Base-by-base conservation (phyloP, 2,329 filamentous ascomycete species). In the Neofusicoccum sp. region DNA sequence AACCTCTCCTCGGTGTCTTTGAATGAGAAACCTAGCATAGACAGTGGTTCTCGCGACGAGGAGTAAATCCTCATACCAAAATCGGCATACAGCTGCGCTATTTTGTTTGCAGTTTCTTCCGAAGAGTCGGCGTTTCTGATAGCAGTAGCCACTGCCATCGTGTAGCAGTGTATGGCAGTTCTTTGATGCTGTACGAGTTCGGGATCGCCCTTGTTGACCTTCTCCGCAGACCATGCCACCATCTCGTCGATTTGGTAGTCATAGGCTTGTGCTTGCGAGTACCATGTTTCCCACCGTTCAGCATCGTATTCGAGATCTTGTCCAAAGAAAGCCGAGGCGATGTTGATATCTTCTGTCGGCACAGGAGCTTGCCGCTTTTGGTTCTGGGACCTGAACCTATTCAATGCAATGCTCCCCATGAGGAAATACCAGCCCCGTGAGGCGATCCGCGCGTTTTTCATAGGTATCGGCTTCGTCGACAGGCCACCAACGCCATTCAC, bases 391-490 rank as follows among this genome's bases (percentile, higher is more conserved):
- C 91, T 73, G 85, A 96, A 98, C 71, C 93, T 96, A 47, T 90
- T 92, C 63, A 98, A 83, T 2, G 92, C 89, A 62, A 96, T 91
- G 83, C 95, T 90, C 22, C 94, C 94, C 66, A 96, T 85, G 34
- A 97, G 80, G 74, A 95, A 97, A 74, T 92, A 97, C 94, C 94
- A 98, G 49, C 93, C 91, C 68, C 92, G 90, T 29, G 87, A 86
- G 0, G 93, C 93, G 37, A 96, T 80, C 11, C 81, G 78, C 0
- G 85, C 84, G 59, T 87, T 89, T 64, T 95, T 90, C 0, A 86
- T 83, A 2, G 84, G 83, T 48, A 88, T 85, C 6, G 65, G 65
- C 52, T 74, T 77, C 2, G 73, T 76, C 7, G 73, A 69, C 5
- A 78, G 66, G n/a, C 70, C 70, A 6, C 93, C 85, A 41, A 90